Conservation (phyloP, 2,329 filamentous ascomycete genomes). For the Pseudogymnoascus sp. region DNA sequence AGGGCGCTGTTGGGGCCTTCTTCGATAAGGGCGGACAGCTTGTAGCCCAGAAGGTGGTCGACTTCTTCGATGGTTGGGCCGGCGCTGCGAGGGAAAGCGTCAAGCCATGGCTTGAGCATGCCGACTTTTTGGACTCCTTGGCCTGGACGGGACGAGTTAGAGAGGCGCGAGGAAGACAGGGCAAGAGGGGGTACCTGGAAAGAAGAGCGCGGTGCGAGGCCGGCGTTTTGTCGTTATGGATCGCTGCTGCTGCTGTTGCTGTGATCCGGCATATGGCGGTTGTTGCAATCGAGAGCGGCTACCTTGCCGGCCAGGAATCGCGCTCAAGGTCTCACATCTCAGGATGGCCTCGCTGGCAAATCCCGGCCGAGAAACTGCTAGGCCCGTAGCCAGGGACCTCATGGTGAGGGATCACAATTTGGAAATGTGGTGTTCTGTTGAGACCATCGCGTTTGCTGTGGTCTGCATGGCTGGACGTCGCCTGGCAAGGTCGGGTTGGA, state of each 20-base stretch:
- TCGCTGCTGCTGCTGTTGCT: not conserved
- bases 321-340: constrained; percentile 1
- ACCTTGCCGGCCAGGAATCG: not conserved
- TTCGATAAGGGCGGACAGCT: constrained; percentile 69
- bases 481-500: not conserved
- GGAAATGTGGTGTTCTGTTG: not conserved
- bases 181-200: constrained; percentile 27
- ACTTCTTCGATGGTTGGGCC: constrained; percentile 76
- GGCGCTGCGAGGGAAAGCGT: constrained; percentile 73
- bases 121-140: constrained; percentile 85
- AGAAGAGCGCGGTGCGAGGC: constrained; percentile 36
- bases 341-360: not conserved
- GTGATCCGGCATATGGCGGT: not conserved
- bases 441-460: not conserved
- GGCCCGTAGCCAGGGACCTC: constrained; percentile 1
- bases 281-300: not conserved
- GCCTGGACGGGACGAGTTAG: constrained; percentile 40
- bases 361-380: not conserved
- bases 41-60: constrained; percentile 65
- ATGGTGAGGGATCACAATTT: constrained; percentile 5
- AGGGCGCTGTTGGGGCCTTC: constrained; percentile 69
- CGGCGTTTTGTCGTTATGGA: constrained; percentile 4
- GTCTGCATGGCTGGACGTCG: not conserved
- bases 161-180: not conserved
- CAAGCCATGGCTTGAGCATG: constrained; percentile 79